A percentile compares a stretch with the other conserved stretches of the same genome.
Conservation (phyloP, 2,329 filamentous ascomycete species). For the Rhexocercosporidium sp. region DNA sequence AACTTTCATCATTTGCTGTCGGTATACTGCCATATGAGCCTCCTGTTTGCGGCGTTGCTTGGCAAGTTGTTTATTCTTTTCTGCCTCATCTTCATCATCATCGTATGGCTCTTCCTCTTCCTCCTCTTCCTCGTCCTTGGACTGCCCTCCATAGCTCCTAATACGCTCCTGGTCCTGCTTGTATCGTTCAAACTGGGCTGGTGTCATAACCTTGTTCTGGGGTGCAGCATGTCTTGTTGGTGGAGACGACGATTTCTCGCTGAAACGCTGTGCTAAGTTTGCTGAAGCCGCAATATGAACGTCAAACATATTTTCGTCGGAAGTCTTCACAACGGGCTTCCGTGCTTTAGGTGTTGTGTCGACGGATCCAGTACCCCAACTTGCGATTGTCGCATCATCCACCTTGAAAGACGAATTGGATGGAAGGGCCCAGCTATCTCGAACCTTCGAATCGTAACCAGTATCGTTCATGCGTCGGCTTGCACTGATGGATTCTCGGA, state of each 20-base stretch:
- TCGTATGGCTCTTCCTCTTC: conserved; percentile 70
- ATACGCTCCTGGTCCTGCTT: conserved; percentile 73
- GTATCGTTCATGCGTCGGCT: conserved; percentile 37
- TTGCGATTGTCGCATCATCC: conserved; percentile 28
- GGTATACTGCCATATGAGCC: conserved; percentile 86
- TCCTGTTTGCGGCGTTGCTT: conserved; percentile 87
- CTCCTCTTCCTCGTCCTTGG: conserved; percentile 62
- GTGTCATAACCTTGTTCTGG: conserved; percentile 85
- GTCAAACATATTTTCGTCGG: conserved; percentile 41
- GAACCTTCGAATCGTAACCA: conserved; percentile 28
- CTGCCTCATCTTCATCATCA: conserved; percentile 79
- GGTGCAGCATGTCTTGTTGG: conserved; percentile 41
- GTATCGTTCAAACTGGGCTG: conserved; percentile 83
- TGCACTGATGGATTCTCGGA: conserved; percentile 41
- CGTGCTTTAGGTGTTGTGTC: conserved; percentile 36
- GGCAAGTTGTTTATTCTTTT: conserved; percentile 74
- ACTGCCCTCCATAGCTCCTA: conserved; percentile 50
- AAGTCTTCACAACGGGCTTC: conserved; percentile 23
- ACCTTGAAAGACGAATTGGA: conserved; percentile 27
- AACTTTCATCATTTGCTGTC: conserved; percentile 96
- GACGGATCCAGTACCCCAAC: conserved; percentile 30
- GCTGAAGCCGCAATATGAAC: conserved; percentile 37
- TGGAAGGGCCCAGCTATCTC: conserved; percentile 39
- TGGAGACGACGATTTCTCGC: conserved; percentile 31
- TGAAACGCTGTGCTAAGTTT: conserved; percentile 37